A percentile compares a stretch with the other conserved stretches of the same genome.
Conservation (phyloP, 352 stramenopile species). For the Globisporangium mamillatum region DNA sequence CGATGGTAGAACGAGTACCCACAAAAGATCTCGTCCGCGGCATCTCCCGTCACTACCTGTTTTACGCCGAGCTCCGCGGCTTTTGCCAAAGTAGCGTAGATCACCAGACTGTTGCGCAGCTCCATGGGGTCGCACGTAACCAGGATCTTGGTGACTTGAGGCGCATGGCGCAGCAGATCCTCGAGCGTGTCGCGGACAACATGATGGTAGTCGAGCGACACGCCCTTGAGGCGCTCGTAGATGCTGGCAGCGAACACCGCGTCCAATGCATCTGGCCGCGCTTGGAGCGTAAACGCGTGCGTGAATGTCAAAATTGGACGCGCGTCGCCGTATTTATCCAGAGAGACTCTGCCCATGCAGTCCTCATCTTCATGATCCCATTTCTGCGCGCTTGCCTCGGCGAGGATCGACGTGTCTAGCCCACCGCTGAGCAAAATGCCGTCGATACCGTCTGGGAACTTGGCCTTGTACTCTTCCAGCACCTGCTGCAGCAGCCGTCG, state of each 20-base stretch:
- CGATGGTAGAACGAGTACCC: conserved; percentile 85
- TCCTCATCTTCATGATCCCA: conserved; percentile 21
- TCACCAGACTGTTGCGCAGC: conserved; percentile 83
- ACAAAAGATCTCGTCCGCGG: conserved; percentile 85
- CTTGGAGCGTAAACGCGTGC: conserved; percentile 60
- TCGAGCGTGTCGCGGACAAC: conserved; percentile 55
- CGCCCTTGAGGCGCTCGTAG: conserved; percentile 32
- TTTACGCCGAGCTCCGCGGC: conserved; percentile 52
- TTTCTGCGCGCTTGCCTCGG: conserved; percentile 46
- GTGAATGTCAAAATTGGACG: conserved; percentile 48
- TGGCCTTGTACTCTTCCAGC: conserved; percentile 34
- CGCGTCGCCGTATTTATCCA: conserved; percentile 33
- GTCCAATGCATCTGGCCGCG: conserved; percentile 33
- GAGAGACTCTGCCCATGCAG: conserved; percentile 20
- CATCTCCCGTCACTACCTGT: conserved; percentile 79
- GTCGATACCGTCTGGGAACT: conserved; percentile 34
- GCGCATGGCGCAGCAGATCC: conserved; percentile 42
- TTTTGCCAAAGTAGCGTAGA: conserved; percentile 66
- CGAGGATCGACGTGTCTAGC: conserved; percentile 70
- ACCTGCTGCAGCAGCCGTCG: conserved; percentile 53
- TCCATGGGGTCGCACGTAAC: conserved; percentile 85
- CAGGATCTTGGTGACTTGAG: conserved; percentile 44
- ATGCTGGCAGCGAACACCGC: conserved; percentile 44
- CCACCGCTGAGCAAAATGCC: conserved; percentile 65
- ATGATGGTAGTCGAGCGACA: conserved; percentile 63